These are phyloP conservation scores for Barnettozyma sp. DNA, from an alignment of 805 yeast species.

Conservation along the genomic window DNA sequence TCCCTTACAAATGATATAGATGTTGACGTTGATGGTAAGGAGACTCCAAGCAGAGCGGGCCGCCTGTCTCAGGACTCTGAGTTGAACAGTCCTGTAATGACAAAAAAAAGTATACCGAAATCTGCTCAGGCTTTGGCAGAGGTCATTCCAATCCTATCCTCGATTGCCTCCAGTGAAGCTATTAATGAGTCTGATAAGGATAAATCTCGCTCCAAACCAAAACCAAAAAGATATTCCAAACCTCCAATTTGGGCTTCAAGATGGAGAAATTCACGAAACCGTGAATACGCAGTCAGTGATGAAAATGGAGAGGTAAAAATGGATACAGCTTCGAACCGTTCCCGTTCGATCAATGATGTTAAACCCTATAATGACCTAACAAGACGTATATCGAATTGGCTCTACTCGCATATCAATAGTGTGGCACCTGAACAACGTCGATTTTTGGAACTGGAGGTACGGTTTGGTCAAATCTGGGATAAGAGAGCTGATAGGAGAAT, in stretches of 20 bases:
- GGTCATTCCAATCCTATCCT: neutral
- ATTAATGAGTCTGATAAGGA: no score
- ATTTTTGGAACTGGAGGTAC: constrained; percentile 65
- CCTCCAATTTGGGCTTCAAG: constrained; percentile 85
- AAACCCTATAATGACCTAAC: constrained; percentile 77
- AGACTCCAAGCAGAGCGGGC: constrained; percentile 31
- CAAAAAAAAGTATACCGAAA: constrained; percentile 16
- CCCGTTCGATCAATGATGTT: constrained; percentile 53
- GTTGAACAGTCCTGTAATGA: constrained; percentile 21
- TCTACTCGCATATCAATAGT: constrained; percentile 71
- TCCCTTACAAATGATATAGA: constrained; percentile 39
- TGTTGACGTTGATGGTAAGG: constrained; percentile 36
- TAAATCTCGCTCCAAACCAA: no score
- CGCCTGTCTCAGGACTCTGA: constrained; percentile 23
- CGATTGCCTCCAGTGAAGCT: no score
- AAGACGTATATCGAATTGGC: constrained; percentile 80
- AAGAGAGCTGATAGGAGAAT: constrained; percentile 56
- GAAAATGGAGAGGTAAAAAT: neutral
- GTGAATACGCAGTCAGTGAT: constrained; percentile 2
- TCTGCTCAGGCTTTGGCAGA: constrained; percentile 6
- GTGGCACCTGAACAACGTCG: constrained; percentile 47
- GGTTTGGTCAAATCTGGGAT: constrained; percentile 65
- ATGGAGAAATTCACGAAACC: constrained; percentile 32
- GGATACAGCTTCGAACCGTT: constrained; percentile 3
- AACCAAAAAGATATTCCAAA: constrained; percentile 54